Evolutionary conservation across 2,329 filamentous ascomycete genomes (phyloP), one percentile per base, ranked within the genome.

Genomic region (Aspergillus ochraceoroseus): DNA sequence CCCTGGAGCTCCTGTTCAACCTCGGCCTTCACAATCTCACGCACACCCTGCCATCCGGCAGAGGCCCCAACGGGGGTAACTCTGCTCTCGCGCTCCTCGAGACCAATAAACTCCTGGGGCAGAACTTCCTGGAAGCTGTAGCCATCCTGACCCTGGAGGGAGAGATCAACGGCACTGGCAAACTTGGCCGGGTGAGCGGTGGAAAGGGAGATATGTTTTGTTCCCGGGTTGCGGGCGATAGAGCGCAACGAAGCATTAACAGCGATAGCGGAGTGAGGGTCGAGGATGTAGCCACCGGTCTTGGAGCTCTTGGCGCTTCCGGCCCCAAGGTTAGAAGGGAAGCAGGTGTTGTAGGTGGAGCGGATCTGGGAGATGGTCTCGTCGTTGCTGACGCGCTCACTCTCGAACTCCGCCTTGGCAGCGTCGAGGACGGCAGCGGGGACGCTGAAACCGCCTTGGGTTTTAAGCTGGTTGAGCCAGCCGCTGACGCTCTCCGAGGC

Each of bases 161-260:
- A 88, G 32, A 84, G 63, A 53, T 89, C 83, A 1, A 98, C 90
- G 0, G 89, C 89, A 20, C 79, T 79, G 0, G 84, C 81, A 59
- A 98, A 98, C 66, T 98, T 98, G 47, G 90, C 92, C 0, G 92
- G 90, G 65, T 98, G 92, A 2, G 92, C 92, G 2, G 92, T 98
- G 1, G 89, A 86, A 2, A 98, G 78, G 1, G 87, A 82, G 56
- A 98, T 84, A 63, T 94, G 85, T 37, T 82, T 68, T 11, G 70
- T 70, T 2, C 65, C 61, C 2, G 71, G 63, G 29, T 72, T 62
- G 0, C 79, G 72, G 29, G 70, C 61, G 22, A 85, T 73, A 2
- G 86, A 88, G 43, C 88, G 76, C 39, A 80, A 62, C 0, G 89
- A 77, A 1, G 87, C 89, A 12, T 83, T 75, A 26, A 95, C 76